Percentiles rank a stretch among this genome's conserved stretches.
phyloP scores from a whole-genome alignment of 225 moss, liverwort and hornwort species.

The Lunularia cruciata region DNA sequence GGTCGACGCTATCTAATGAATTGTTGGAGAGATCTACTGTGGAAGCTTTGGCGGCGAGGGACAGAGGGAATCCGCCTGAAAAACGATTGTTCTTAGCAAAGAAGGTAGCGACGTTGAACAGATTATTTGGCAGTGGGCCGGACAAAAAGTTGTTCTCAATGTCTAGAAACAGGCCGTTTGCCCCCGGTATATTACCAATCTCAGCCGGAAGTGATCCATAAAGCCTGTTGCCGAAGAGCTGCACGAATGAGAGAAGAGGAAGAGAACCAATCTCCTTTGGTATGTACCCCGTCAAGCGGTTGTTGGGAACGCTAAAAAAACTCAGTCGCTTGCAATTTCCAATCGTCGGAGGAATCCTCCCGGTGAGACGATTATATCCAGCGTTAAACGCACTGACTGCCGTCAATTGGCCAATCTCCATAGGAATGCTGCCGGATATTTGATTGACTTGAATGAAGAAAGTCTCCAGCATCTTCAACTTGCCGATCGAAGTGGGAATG shows the following conservation, averaged over 20 bases:
- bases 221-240: slow-evolving; percentile 54
- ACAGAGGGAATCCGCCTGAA: slow-evolving; percentile 24
- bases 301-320: slow-evolving; percentile 34
- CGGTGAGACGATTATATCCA: slow-evolving; percentile 53
- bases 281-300: slow-evolving; percentile 54
- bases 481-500: slow-evolving; percentile 49
- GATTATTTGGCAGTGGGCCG: slow-evolving; percentile 15
- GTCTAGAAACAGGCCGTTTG: not conserved
- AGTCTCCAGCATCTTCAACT: slow-evolving; percentile 38
- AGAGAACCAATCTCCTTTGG: slow-evolving; percentile 49
- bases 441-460: slow-evolving; percentile 39
- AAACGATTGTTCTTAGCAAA: slow-evolving; percentile 25
- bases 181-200: slow-evolving; percentile 30
- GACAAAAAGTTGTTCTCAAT: slow-evolving; percentile 19
- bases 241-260: slow-evolving; percentile 43
- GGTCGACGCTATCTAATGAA: slow-evolving; percentile 15
- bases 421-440: slow-evolving; percentile 57
- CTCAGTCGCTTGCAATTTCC: slow-evolving; percentile 13
- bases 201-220: slow-evolving; percentile 54
- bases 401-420: slow-evolving; percentile 39
- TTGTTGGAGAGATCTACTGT: slow-evolving; percentile 30
- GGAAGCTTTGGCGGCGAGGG: not conserved
- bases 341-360: slow-evolving; percentile 51
- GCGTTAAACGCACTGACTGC: slow-evolving; percentile 51
- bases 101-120: slow-evolving; percentile 15